Conservation (phyloP, 2,329 filamentous ascomycete species). For the Rutstroemia sp. region DNA sequence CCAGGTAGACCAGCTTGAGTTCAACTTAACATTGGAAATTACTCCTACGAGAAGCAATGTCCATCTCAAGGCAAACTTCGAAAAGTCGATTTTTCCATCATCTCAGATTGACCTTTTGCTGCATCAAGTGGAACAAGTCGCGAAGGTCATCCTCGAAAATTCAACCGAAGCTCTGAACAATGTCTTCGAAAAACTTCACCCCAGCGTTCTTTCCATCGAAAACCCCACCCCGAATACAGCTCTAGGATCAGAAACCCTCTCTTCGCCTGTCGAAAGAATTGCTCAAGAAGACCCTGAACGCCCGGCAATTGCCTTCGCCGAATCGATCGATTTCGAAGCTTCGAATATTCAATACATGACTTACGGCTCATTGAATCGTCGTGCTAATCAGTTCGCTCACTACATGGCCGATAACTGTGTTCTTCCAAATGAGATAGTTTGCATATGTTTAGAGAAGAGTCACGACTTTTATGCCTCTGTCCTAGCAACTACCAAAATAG, state of each 20-base stretch:
- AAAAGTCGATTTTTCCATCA: constrained; percentile 44
- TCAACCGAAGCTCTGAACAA: constrained; percentile 3
- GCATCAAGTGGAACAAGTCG: constrained; percentile 52
- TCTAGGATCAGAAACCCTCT: constrained; percentile 18
- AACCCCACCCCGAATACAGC: constrained; percentile 16
- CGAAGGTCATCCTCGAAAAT: constrained; percentile 32
- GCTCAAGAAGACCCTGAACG: constrained; percentile 38
- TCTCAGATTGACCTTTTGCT: constrained; percentile 49
- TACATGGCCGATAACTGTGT: constrained; percentile 42
- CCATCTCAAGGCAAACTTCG: constrained; percentile 46
- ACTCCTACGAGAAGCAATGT: constrained; percentile 50
- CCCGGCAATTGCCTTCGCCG: constrained; percentile 58
- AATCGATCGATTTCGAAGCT: constrained; percentile 35
- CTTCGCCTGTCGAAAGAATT: constrained; percentile 25
- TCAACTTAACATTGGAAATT: constrained; percentile 67
- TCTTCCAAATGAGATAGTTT: constrained; percentile 51
- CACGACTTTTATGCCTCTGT: constrained; percentile 65
- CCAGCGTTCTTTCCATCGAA: constrained; percentile 23
- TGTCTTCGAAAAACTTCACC: constrained; percentile 12
- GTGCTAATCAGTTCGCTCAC: constrained; percentile 57
- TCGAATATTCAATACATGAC: constrained; percentile 41
- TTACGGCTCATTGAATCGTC: constrained; percentile 56
- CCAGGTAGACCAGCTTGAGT: constrained; percentile 67
- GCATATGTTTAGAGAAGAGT: constrained; percentile 73
- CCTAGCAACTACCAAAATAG: constrained; percentile 65